Percentiles rank a stretch among this genome's conserved stretches.
Evolutionary conservation across 1,284 basidiomycete species (phyloP).

Genomic region (Trametes pubescens): DNA sequence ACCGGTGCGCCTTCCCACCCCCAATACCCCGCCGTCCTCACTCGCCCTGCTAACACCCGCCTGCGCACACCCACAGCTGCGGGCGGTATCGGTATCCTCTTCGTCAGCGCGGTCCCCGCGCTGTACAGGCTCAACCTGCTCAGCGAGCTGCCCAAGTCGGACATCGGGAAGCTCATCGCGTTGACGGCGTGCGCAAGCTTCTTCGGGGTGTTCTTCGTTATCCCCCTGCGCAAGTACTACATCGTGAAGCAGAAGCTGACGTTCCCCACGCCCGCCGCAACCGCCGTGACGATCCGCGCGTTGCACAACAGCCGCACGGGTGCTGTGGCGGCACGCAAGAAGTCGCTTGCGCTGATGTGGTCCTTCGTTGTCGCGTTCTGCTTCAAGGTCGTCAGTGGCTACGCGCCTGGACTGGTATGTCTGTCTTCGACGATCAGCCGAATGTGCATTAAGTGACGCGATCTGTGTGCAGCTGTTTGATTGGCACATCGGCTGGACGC

Average conservation of each 20-base stretch:
- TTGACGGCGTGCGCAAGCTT: slow-evolving; percentile 66
- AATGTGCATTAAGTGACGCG: slow-evolving; percentile 6
- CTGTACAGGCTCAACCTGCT: slow-evolving; percentile 66
- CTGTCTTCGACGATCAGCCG: not conserved
- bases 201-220: slow-evolving; percentile 75
- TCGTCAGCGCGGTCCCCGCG: slow-evolving; percentile 72
- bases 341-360: slow-evolving; percentile 60
- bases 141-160: slow-evolving; percentile 52
- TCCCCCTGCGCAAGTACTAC: slow-evolving; percentile 70
- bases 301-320: slow-evolving; percentile 62
- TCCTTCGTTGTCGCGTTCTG: slow-evolving; percentile 59
- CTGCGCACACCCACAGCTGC: slow-evolving; percentile 45
- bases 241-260: slow-evolving; percentile 73
- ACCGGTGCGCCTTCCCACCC: slow-evolving; percentile 45
- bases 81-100: slow-evolving; percentile 67
- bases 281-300: slow-evolving; percentile 73
- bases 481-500: slow-evolving; percentile 75
- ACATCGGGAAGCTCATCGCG: slow-evolving; percentile 64
- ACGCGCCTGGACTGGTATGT: slow-evolving; percentile 63
- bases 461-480: slow-evolving; percentile 57
- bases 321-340: slow-evolving; percentile 62
- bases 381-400: slow-evolving; percentile 65
- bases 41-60: not conserved
- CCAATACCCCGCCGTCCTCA: not conserved
- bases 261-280: slow-evolving; percentile 76